These are phyloP conservation scores for Globisporangium polare DNA, from an alignment of 352 stramenopile genomes.

Conservation along the genomic window DNA sequence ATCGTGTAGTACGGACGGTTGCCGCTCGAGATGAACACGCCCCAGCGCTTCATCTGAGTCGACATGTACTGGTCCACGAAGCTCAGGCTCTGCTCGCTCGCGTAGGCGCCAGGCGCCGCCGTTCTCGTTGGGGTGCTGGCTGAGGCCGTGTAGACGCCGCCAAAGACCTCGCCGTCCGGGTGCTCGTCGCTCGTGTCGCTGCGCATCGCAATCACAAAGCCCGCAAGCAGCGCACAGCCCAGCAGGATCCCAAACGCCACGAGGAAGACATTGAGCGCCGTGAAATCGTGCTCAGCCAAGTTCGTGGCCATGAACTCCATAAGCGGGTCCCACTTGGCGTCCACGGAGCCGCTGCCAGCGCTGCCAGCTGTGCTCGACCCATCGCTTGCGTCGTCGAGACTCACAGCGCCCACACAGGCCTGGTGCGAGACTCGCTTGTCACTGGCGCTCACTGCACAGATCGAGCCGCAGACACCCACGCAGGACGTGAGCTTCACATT, in stretches of 20 bases:
- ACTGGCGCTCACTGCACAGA: constrained; percentile 39
- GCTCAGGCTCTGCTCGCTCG: constrained; percentile 22
- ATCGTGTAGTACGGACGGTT: constrained; percentile 25
- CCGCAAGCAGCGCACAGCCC: constrained; percentile 32
- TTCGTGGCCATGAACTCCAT: constrained; percentile 39
- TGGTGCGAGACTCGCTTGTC: constrained; percentile 35
- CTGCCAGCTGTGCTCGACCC: background rate
- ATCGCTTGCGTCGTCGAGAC: constrained; percentile 14
- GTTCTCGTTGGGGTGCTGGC: too few species aligned
- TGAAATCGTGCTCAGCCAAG: constrained; percentile 31
- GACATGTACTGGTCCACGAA: constrained; percentile 26
- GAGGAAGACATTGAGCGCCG: constrained; percentile 52
- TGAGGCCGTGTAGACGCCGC: background rate
- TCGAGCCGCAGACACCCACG: constrained; percentile 50
- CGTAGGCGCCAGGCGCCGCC: background rate
- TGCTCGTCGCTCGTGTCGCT: constrained; percentile 18
- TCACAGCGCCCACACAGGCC: constrained; percentile 30
- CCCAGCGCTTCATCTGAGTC: constrained; percentile 34
- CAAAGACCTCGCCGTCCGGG: background rate
- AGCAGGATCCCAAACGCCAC: constrained; percentile 43
- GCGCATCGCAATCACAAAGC: constrained; percentile 37
- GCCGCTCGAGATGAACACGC: constrained; percentile 26
- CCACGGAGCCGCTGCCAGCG: background rate
- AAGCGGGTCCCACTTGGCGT: constrained; percentile 35
- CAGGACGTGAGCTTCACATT: constrained; percentile 44